These are phyloP conservation scores for Cadophora luteo-olivacea DNA, from an alignment of 2,329 filamentous ascomycete species.

Conservation along the genomic window DNA sequence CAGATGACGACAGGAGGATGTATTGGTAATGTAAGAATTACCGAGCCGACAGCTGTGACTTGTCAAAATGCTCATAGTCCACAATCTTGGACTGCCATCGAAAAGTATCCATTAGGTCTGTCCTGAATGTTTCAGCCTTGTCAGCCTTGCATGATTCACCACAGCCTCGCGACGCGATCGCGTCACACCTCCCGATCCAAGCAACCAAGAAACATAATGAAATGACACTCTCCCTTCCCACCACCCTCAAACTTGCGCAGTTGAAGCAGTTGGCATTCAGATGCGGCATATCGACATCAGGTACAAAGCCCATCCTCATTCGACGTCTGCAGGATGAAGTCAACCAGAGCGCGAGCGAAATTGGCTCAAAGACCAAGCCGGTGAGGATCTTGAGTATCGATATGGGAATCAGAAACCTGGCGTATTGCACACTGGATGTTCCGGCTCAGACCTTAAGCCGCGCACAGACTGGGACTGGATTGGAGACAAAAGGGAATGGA, in stretches of 20 bases:
- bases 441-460: slow-evolving; percentile 9
- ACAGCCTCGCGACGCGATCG: slow-evolving; percentile 25
- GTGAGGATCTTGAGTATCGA: slow-evolving; percentile 75
- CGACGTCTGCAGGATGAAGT: slow-evolving; percentile 55
- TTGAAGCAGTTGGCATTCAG: slow-evolving; percentile 65
- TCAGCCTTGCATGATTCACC: slow-evolving; percentile 17
- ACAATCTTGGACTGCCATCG: too few species aligned
- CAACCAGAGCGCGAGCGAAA: slow-evolving; percentile 12
- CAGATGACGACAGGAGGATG: too few species aligned
- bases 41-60: too few species aligned
- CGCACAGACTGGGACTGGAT: neutral
- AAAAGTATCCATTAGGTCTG: too few species aligned
- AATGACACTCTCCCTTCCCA: slow-evolving; percentile 42
- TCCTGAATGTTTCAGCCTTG: slow-evolving; percentile 3
- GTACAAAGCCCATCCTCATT: slow-evolving; percentile 63
- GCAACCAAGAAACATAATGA: slow-evolving; percentile 28
- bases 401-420: slow-evolving; percentile 83
- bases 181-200: slow-evolving; percentile 6
- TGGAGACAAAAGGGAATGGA: neutral
- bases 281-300: slow-evolving; percentile 64
- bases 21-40: too few species aligned
- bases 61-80: too few species aligned
- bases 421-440: slow-evolving; percentile 66
- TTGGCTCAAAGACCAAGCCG: slow-evolving; percentile 25
- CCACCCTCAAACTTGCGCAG: slow-evolving; percentile 55